Base-by-base conservation (phyloP, 108 stramenopile genomes). In the Fistulifera solaris region DNA sequence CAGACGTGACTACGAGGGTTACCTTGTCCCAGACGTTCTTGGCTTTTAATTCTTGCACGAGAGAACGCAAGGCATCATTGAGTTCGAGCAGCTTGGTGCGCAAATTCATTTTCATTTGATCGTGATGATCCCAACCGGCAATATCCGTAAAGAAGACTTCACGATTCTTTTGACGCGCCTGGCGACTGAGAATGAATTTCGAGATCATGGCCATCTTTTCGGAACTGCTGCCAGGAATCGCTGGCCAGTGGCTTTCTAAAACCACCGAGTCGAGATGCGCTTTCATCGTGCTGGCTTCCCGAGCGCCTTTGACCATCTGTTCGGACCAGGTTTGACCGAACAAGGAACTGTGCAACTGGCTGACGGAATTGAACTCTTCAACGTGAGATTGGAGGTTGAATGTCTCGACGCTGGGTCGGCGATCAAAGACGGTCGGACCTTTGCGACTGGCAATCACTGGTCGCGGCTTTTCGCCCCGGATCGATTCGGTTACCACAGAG, bases 51-150 rank as follows among this genome's bases (percentile, higher is more conserved):
- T 68, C 67, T 18, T 51, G 26, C 19, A 62, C 39, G 23, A 77
- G 73, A 17, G 23, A 23, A 15, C 35, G 40, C 22, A 76, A 46
- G 3, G 67, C 70, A 16, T 15, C 38, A 40, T 76, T 65, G 28
- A 65, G 41, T 15, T 55, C 27, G 15, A 18, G 21, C 18, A 71
- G 48, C 2, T 41, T 13, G 25, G 21, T 48, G 3, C 31, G 25
- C n/a, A 62, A 40, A 13, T 55, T 45, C 12, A 3, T 41, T 16
- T 59, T 65, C 48, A 56, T 49, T 1, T 40, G 22, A 2, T 40
- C 19, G 52, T 86, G 85, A 42, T 73, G 73, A 56, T 86, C 85
- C 53, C 63, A 87, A 16, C 78, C 81, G 22, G 75, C 77, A 43
- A 68, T 59, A 38, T 54, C 35, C 24, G 75, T 52, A 52, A 58